phyloP scores from a whole-genome alignment of 2,329 filamentous ascomycete genomes.

The Hypoxylon sp. region DNA sequence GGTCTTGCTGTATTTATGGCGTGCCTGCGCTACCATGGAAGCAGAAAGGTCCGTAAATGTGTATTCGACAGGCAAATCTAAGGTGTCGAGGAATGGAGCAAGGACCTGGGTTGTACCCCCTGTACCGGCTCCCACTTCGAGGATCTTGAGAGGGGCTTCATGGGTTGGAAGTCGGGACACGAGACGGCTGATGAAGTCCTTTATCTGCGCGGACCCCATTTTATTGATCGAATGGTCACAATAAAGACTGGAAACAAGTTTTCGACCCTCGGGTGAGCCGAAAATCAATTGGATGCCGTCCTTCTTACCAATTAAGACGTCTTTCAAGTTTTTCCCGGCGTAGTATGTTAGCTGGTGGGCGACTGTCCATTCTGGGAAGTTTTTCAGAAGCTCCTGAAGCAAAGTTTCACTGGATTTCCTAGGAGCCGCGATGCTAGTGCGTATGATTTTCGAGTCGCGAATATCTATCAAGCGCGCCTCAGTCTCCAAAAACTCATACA shows the following conservation, averaged over 20 bases:
- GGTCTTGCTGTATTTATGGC: slow-evolving; percentile 40
- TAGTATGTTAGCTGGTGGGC: slow-evolving; percentile 44
- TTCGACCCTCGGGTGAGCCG: slow-evolving; percentile 51
- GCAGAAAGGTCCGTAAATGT: slow-evolving; percentile 57
- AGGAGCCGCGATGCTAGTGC: slow-evolving; percentile 50
- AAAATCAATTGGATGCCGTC: slow-evolving; percentile 58
- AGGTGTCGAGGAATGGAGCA: slow-evolving; percentile 20
- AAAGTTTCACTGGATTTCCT: slow-evolving; percentile 45
- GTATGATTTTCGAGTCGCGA: slow-evolving; percentile 32
- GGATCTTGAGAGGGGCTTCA: slow-evolving; percentile 48
- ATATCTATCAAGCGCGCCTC: slow-evolving; percentile 54
- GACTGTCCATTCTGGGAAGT: slow-evolving; percentile 47
- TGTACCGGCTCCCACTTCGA: slow-evolving; percentile 56
- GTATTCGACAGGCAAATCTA: slow-evolving; percentile 52
- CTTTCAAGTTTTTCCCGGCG: slow-evolving; percentile 45
- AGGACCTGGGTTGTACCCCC: slow-evolving; percentile 53
- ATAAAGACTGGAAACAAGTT: slow-evolving; percentile 56
- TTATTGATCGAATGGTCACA: slow-evolving; percentile 54
- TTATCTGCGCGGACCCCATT: slow-evolving; percentile 51
- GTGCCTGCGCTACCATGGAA: slow-evolving; percentile 50
- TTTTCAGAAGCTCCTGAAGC: slow-evolving; percentile 46
- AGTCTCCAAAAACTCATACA: slow-evolving; percentile 55
- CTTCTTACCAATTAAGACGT: slow-evolving; percentile 51
- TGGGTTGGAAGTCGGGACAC: slow-evolving; percentile 7
- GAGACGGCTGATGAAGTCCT: slow-evolving; percentile 48